A percentile compares a stretch with the other conserved stretches of the same genome.
These are phyloP conservation scores for Scedosporium boydii DNA, from an alignment of 2,329 filamentous ascomycete genomes.

Conservation along the genomic window DNA sequence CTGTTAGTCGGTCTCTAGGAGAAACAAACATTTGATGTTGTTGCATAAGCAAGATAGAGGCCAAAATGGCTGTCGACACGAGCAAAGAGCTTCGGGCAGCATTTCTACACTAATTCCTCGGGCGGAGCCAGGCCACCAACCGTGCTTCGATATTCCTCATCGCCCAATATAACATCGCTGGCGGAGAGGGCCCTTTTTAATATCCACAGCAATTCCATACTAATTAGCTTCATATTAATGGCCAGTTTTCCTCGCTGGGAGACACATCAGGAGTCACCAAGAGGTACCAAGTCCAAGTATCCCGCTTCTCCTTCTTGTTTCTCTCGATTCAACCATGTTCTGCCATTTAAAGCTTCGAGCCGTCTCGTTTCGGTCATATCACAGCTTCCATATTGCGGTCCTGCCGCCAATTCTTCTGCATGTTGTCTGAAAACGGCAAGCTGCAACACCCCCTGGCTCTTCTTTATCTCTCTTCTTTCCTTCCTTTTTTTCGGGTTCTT, in stretches of 20 bases:
- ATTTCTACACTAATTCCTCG: too few relatives aligned
- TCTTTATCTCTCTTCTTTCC: too few relatives aligned
- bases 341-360: background rate
- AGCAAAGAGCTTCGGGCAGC: too few relatives aligned
- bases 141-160: background rate
- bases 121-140: too few relatives aligned
- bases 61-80: too few relatives aligned
- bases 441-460: background rate
- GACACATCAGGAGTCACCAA: background rate
- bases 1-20: too few relatives aligned
- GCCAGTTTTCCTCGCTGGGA: background rate
- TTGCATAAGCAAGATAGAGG: too few relatives aligned
- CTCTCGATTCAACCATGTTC: background rate
- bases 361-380: background rate
- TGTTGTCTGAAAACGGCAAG: background rate
- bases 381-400: background rate
- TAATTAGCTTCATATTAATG: conserved; percentile 1
- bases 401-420: background rate
- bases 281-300: background rate
- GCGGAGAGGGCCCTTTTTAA: background rate
- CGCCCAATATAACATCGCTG: background rate
- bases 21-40: too few relatives aligned
- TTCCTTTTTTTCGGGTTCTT: too few relatives aligned
- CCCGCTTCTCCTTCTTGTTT: background rate
- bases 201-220: background rate